Percentiles rank a stretch among this genome's conserved stretches.
Evolutionary conservation across 441 rosid species (phyloP).

Genomic region (Erodium trifolium): DNA sequence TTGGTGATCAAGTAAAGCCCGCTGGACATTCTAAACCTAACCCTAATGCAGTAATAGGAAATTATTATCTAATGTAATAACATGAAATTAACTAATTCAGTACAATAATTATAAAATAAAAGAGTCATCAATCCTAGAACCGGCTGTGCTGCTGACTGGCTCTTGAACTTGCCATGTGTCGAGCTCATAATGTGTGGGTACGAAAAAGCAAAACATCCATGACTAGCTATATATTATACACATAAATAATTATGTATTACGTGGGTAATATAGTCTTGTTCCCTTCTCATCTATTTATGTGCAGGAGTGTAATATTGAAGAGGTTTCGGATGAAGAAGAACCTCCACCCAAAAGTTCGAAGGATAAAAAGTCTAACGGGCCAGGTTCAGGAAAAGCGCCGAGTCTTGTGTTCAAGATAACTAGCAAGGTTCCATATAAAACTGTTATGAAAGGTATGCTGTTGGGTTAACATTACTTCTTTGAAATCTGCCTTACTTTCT

Average conservation of each 20-base stretch:
- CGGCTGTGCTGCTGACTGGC: no score
- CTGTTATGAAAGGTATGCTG: slow-evolving; percentile 74
- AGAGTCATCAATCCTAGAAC: no score
- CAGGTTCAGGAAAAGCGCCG: slow-evolving; percentile 52
- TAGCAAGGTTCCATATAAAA: slow-evolving; percentile 58
- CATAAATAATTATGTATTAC: background rate
- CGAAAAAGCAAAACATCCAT: no score
- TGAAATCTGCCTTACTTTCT: background rate
- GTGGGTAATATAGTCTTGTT: slow-evolving; percentile 10
- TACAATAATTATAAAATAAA: no score
- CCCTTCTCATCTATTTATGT: slow-evolving; percentile 20
- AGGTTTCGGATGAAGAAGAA: slow-evolving; percentile 53
- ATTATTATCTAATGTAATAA: no score
- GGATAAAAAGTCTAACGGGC: slow-evolving; percentile 85
- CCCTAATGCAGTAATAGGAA: no score
- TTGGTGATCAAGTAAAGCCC: no score
- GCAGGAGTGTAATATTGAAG: slow-evolving; percentile 89
- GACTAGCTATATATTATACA: slow-evolving; percentile 1
- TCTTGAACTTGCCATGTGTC: no score
- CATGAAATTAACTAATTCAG: no score
- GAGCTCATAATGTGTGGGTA: no score
- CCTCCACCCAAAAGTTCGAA: slow-evolving; percentile 66
- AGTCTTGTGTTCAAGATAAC: slow-evolving; percentile 49
- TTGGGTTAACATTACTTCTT: background rate
- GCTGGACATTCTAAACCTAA: no score